A percentile compares a stretch with the other conserved stretches of the same genome.
phyloP scores from a whole-genome alignment of 2,329 filamentous ascomycete genomes.

The Aspergillus phoenicis region DNA sequence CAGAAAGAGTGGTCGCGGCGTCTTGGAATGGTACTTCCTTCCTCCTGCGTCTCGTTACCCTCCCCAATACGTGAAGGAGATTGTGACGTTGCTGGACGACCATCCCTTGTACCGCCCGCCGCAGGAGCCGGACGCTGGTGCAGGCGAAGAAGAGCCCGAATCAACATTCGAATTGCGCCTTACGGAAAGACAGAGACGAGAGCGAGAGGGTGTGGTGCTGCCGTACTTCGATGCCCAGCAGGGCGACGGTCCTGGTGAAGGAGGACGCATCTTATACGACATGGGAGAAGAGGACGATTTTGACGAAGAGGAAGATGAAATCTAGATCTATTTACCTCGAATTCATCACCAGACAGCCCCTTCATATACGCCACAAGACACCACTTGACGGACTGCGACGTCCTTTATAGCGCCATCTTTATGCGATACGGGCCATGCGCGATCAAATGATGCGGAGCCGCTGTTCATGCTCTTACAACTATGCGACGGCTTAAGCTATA shows the following conservation, averaged over 20 bases:
- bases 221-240: conserved; percentile 97
- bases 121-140: conserved; percentile 42
- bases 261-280: conserved; percentile 91
- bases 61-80: conserved; percentile 53
- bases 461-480: not conserved
- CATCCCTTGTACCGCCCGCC: conserved; percentile 68
- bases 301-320: conserved; percentile 93
- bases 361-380: not conserved
- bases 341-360: not conserved
- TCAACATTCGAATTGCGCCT: conserved; percentile 84
- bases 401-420: not conserved
- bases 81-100: conserved; percentile 69
- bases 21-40: conserved; percentile 69
- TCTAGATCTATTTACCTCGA: conserved; percentile 49
- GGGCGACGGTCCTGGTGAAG: conserved; percentile 70
- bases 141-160: conserved; percentile 59
- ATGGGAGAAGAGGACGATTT: conserved; percentile 97
- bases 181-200: conserved; percentile 85
- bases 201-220: conserved; percentile 84
- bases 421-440: not conserved
- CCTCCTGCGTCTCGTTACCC: conserved; percentile 49
- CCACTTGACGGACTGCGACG: not conserved
- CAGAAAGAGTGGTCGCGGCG: conserved; percentile 75
- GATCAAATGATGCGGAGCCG: not conserved
- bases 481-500: not conserved